Conservation (phyloP, 1,284 basidiomycete species). For the Ustilago lituana region DNA sequence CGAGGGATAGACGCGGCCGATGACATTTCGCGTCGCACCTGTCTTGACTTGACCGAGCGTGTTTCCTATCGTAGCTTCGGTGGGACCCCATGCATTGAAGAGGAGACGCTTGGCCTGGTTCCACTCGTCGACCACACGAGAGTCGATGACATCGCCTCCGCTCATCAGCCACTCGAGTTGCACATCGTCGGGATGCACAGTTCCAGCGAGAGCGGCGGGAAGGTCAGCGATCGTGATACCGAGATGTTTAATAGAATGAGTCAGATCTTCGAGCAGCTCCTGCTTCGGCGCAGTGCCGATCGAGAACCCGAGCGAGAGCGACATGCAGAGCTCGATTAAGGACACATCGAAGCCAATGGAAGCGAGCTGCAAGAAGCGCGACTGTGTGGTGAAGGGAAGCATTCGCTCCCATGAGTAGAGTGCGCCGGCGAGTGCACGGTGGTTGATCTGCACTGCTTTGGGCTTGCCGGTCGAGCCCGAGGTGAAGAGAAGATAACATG, state of each 20-base stretch:
- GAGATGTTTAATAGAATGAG: conserved; percentile 51
- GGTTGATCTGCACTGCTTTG: conserved; percentile 62
- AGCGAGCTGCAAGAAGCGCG: conserved; percentile 63
- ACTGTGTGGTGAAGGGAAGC: conserved; percentile 47
- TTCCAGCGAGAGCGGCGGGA: conserved; percentile 61
- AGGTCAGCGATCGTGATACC: conserved; percentile 63
- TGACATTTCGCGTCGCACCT: conserved; percentile 46
- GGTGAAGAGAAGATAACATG: conserved; percentile 64
- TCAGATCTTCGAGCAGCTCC: conserved; percentile 58
- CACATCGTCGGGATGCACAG: conserved; percentile 56
- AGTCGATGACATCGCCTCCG: conserved; percentile 65
- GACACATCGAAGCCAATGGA: conserved; percentile 65
- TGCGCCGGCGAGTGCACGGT: conserved; percentile 60
- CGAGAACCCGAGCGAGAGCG: conserved; percentile 59
- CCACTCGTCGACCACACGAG: conserved; percentile 61
- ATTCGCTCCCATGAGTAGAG: conserved; percentile 61
- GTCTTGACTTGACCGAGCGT: conserved; percentile 60
- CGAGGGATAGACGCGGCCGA: conserved; percentile 57
- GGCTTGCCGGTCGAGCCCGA: conserved; percentile 63
- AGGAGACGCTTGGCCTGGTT: conserved; percentile 50
- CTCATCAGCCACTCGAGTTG: conserved; percentile 66
- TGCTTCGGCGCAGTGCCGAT: conserved; percentile 62
- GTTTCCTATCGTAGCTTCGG: conserved; percentile 65
- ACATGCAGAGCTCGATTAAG: conserved; percentile 66
- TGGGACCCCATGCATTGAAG: conserved; percentile 66